These are phyloP conservation scores for Nemania serpens DNA, from an alignment of 2,329 filamentous ascomycete species.

Conservation along the genomic window DNA sequence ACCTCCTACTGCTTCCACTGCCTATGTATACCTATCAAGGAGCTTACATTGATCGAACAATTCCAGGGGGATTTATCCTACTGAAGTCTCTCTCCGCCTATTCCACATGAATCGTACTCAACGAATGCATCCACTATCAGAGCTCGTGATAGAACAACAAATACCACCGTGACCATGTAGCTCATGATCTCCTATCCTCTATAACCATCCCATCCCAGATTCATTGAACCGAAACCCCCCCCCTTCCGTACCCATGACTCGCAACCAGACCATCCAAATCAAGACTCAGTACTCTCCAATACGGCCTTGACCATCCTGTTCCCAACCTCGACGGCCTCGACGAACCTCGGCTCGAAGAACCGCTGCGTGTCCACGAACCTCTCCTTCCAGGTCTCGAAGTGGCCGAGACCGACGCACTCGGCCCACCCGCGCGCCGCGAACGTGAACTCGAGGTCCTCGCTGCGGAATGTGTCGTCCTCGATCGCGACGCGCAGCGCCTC, in stretches of 20 bases:
- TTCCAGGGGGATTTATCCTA: no score
- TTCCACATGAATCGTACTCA: neutral
- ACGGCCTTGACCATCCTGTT: conserved; percentile 98
- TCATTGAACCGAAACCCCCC: no score
- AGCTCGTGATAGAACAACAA: neutral
- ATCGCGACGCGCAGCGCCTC: conserved; percentile 85
- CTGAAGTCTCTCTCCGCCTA: no score
- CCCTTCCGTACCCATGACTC: no score
- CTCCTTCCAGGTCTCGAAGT: conserved; percentile 92
- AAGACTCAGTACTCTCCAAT: conserved; percentile 71
- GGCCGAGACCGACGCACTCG: conserved; percentile 85
- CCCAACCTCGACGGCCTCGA: conserved; percentile 82
- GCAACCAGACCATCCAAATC: no score
- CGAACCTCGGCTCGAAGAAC: conserved; percentile 91
- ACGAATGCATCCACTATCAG: neutral
- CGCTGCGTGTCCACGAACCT: conserved; percentile 87
- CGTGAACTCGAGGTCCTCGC: conserved; percentile 95
- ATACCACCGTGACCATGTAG: neutral
- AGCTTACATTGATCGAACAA: no score
- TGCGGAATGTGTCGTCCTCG: conserved; percentile 88
- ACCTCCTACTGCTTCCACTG: no score
- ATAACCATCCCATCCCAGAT: neutral
- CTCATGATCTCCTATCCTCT: neutral
- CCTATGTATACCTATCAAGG: no score
- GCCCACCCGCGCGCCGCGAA: conserved; percentile 97